These are phyloP conservation scores for Aureobasidium leucospermi DNA, from an alignment of 2,329 filamentous ascomycete species.

Conservation along the genomic window DNA sequence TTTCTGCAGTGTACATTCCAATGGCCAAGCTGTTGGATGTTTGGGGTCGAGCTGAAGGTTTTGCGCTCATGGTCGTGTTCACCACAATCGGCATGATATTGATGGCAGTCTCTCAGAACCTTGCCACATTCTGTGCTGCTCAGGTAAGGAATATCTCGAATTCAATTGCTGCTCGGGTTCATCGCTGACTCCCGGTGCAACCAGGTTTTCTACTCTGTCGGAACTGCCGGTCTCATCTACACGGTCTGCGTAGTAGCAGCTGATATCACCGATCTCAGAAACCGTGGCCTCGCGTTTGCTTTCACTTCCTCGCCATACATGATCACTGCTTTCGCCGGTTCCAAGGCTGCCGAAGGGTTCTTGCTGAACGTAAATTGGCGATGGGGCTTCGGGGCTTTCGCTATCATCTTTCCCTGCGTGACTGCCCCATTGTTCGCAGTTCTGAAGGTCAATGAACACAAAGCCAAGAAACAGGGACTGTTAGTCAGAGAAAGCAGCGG, in stretches of 20 bases:
- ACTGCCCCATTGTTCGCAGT: slow-evolving; percentile 54
- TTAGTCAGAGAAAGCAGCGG: slow-evolving; percentile 36
- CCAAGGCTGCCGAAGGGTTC: slow-evolving; percentile 22
- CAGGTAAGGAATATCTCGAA: slow-evolving; percentile 32
- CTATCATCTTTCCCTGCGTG: slow-evolving; percentile 55
- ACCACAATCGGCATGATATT: slow-evolving; percentile 52
- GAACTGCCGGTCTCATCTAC: slow-evolving; percentile 42
- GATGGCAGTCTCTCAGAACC: slow-evolving; percentile 56
- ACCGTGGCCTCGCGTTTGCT: slow-evolving; percentile 57
- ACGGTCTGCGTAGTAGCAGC: slow-evolving; percentile 59
- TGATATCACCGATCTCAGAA: slow-evolving; percentile 57
- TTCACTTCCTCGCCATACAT: slow-evolving; percentile 59
- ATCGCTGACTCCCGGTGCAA: slow-evolving; percentile 3
- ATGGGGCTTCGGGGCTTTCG: slow-evolving; percentile 62
- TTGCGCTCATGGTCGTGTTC: slow-evolving; percentile 46
- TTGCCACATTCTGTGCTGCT: slow-evolving; percentile 55
- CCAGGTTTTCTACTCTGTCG: slow-evolving; percentile 58
- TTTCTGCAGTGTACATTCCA: slow-evolving; percentile 56
- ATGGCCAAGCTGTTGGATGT: slow-evolving; percentile 61
- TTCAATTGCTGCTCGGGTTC: slow-evolving; percentile 3
- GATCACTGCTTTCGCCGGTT: slow-evolving; percentile 51
- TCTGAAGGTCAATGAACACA: slow-evolving; percentile 52
- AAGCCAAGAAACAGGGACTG: slow-evolving; percentile 51
- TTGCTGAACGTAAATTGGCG: slow-evolving; percentile 40
- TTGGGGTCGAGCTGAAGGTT: slow-evolving; percentile 59